Evolutionary conservation across 2,329 filamentous ascomycete genomes (phyloP), one percentile per base, ranked within the genome.

Genomic region (Sporothrix schenckii): DNA sequence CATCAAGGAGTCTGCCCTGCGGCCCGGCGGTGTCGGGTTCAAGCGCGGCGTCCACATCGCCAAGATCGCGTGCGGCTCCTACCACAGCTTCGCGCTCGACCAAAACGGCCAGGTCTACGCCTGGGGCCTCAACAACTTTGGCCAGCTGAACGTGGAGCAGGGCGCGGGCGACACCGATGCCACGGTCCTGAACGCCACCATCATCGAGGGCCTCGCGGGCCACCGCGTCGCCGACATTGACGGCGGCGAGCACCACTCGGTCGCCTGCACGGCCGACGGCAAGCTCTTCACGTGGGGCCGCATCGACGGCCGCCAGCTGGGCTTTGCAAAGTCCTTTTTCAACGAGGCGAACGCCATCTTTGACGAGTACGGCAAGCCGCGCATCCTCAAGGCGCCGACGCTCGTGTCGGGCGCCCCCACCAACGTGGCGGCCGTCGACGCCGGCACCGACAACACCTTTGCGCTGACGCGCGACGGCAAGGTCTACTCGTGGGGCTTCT

Each of bases 81-180:
- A 94, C 80, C 92, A 97, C 82, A 91, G 89, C 75, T 94, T 97
- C 75, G 92, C 92, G 21, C 84, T 97, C 61, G 88, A 91, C 79
- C 85, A 87, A 70, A 85, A 87, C 16, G 91, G 89, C 52, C 84
- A 87, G 41, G 90, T 94, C 44, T 95, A 89, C 80, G 87, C 89
- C 0, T 97, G 93, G 92, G 93, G 93, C 30, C 83, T 94, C 41
- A 97, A 97, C 84, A 93, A 91, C 80, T 96, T 92, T 79, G 91
- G 90, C 73, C 90, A 97, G 81, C 92, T 91, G 19, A 92, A 91
- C 71, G 75, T 78, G 71, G 82, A 83, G 19, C 84, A 87, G 56
- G 83, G 85, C 69, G 88, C 87, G 16, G 90, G 89, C 44, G 87
- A 90, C 71, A 88, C 91, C 68, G 88, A 91, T 74, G 90, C 90